These are phyloP conservation scores for Spergularia bocconei DNA, from an alignment of 148 eudicot species.

Conservation along the genomic window DNA sequence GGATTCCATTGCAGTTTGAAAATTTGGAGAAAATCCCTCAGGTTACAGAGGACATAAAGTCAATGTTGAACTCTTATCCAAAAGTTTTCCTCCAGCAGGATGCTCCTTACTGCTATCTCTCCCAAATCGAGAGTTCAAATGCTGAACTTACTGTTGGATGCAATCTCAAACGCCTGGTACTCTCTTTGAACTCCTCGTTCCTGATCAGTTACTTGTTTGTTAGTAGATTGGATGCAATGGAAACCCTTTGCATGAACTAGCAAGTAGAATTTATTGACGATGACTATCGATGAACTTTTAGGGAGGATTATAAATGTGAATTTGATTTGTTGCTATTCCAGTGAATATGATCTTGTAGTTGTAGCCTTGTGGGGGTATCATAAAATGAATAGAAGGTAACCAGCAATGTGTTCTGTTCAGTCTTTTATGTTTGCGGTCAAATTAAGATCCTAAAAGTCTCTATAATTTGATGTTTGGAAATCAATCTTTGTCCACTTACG, in stretches of 20 bases:
- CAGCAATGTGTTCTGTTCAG: not conserved
- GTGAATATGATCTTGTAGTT: not conserved
- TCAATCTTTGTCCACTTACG: not conserved
- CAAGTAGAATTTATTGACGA: not conserved
- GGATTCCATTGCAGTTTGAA: conserved; percentile 63
- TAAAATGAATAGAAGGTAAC: not conserved
- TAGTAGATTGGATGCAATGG: not conserved
- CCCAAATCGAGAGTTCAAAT: conserved; percentile 61
- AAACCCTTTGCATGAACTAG: not conserved
- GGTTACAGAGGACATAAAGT: conserved; percentile 69
- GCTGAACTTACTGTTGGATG: conserved; percentile 94
- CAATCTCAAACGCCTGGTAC: conserved; percentile 80
- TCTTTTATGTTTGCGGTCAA: not conserved
- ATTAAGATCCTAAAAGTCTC: not conserved
- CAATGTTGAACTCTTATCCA: conserved; percentile 64
- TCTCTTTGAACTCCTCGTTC: conserved; percentile 11
- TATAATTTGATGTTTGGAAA: not conserved
- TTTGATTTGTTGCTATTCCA: not conserved
- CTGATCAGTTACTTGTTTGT: not conserved
- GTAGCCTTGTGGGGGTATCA: not conserved
- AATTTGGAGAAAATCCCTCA: conserved; percentile 67
- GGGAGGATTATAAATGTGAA: not conserved
- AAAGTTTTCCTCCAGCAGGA: conserved; percentile 82
- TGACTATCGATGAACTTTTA: conserved; percentile 1
- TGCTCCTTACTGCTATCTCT: conserved; percentile 82